These are phyloP conservation scores for Pleurotus tuber-regium DNA, from an alignment of 768 basidiomycete genomes.

Conservation along the genomic window DNA sequence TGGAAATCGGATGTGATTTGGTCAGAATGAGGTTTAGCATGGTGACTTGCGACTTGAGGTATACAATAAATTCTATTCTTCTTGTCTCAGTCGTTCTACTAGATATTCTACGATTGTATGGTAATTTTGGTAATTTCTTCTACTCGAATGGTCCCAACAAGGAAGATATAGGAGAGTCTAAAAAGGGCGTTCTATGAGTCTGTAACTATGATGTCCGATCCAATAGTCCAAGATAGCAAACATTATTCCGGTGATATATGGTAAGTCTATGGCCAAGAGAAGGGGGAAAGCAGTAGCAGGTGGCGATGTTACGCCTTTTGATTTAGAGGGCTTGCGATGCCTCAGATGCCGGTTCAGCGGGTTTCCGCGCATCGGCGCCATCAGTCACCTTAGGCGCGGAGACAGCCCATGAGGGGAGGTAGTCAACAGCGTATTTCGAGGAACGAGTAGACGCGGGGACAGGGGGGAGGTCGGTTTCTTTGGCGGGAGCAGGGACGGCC, in stretches of 20 bases:
- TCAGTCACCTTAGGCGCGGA: neutral
- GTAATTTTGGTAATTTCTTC: too few species aligned
- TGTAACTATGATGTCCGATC: neutral
- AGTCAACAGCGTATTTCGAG: constrained; percentile 3
- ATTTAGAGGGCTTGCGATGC: neutral
- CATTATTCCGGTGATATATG: neutral
- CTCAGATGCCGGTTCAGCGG: neutral
- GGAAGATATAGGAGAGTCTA: too few species aligned
- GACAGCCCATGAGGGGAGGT: neutral
- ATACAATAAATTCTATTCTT: too few species aligned
- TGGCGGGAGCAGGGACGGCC: constrained; percentile 1
- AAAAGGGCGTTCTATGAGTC: neutral
- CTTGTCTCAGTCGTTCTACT: too few species aligned
- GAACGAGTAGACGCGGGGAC: neutral
- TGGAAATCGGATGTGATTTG: too few species aligned
- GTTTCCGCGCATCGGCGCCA: neutral
- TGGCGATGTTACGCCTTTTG: neutral
- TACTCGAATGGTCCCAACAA: too few species aligned
- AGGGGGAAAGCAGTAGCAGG: neutral
- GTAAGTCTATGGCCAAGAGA: neutral
- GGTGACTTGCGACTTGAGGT: too few species aligned
- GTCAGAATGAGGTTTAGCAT: too few species aligned
- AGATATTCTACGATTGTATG: too few species aligned
- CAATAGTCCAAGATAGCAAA: neutral
- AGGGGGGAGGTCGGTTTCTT: neutral